Percentiles rank a stretch among this genome's conserved stretches.
Evolutionary conservation across 176 grass and related monocot genomes (phyloP).

Genomic region (Saccharum officinarum): DNA sequence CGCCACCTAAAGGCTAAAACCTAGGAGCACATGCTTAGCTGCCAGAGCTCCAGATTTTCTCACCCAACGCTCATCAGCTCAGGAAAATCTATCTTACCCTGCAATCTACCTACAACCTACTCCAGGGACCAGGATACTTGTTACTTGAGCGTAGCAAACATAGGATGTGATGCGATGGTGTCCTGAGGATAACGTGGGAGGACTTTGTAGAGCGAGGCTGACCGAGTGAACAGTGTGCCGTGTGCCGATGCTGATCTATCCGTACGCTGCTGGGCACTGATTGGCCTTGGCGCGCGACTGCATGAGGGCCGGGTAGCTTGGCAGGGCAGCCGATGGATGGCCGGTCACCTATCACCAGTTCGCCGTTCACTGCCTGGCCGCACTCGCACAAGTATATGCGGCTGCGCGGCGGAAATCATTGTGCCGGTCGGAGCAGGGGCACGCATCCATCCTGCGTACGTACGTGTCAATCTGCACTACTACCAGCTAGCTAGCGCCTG

Average conservation of each 20-base stretch:
- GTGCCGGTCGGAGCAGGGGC: conserved; percentile 12
- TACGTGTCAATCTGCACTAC: not conserved
- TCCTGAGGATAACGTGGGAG: too few species aligned
- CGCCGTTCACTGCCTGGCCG: not conserved
- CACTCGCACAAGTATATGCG: not conserved
- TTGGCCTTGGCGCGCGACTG: not conserved
- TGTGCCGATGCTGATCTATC: not conserved
- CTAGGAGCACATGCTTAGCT: not conserved
- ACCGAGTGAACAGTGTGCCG: not conserved
- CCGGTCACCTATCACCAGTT: conserved; percentile 13
- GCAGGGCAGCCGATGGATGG: not conserved
- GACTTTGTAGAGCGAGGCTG: too few species aligned
- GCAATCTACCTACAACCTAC: not conserved
- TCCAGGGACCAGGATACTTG: too few species aligned
- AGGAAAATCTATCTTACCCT: not conserved
- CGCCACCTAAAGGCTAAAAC: not conserved
- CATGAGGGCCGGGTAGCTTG: not conserved
- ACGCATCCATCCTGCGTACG: not conserved
- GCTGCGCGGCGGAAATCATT: not conserved
- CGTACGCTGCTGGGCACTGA: not conserved
- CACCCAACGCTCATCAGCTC: not conserved
- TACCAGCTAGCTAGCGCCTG: not conserved
- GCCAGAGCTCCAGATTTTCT: conserved; percentile 6
- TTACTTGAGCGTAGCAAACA: too few species aligned
- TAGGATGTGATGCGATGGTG: too few species aligned